Base-by-base conservation (phyloP, 257 asterid genomes). In the Coffea eugenioides region DNA sequence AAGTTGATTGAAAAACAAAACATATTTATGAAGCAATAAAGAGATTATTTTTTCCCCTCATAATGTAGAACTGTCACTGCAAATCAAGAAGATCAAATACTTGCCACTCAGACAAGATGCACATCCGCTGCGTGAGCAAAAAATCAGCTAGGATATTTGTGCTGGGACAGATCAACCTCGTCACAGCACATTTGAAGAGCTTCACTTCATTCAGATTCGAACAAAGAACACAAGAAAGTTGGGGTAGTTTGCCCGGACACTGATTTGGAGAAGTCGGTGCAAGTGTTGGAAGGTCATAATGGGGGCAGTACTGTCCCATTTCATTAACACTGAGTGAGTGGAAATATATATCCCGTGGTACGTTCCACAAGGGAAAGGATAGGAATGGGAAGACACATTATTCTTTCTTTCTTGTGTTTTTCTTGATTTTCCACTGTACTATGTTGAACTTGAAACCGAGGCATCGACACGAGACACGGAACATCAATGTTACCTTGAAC, bases 181-280 rank as follows among this genome's bases (percentile, higher is more conserved):
- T 31, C 20, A 4, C 15, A 11, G 8, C 67, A 23, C 4, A 23
- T 62, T 62, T 56, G 6, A 56, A 56, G 64, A 56, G 64, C n/a
- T 39, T 39, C 43, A 2, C 43, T 39, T 4, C 3, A 39, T 39
- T 39, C 4, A 39, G 43, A 39, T 39, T 52, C 69, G 41, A 56
- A 21, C 34, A 16, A 64, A 57, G 2, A 57, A 8, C 13, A 51
- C 13, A 51, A 72, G 23, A 31, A 78, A 78, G 64, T 54, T 34
- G 8, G 48, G 62, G 70, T 39, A 78, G 52, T n/a, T 56, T 12
- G 73, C 73, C 80, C 72, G 73, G 73, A 46, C 80, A 48, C 15
- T 66, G 72, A 45, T 64, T 27, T 8, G 39, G 14, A 59, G 80
- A 48, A 64, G 5, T 70, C 54, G 49, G 68, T 62, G 36, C n/a